phyloP scores from a whole-genome alignment of 169 alveolate genomes.

The Amoebophrya sp. region DNA sequence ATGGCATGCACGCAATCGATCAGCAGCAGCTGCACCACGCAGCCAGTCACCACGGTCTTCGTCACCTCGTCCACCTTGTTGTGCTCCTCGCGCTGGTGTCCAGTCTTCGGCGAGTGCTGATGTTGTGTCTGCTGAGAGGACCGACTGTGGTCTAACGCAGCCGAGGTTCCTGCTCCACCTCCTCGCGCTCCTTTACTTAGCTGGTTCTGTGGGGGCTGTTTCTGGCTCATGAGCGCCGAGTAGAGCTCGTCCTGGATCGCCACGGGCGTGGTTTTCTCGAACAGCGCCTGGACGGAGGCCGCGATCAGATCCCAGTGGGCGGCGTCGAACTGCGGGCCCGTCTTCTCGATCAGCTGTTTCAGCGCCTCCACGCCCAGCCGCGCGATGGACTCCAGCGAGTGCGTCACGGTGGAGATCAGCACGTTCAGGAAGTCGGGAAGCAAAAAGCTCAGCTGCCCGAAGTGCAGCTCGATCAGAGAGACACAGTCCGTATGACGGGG shows the following conservation, averaged over 20 bases:
- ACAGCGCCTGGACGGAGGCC: neutral
- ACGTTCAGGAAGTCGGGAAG: neutral
- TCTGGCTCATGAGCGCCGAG: neutral
- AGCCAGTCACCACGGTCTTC: neutral
- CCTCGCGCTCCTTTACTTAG: too few relatives aligned
- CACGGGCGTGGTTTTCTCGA: neutral
- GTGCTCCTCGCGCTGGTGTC: neutral
- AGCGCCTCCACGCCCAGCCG: neutral
- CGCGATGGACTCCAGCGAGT: neutral
- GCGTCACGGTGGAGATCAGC: neutral
- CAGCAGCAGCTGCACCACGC: constrained; percentile 14
- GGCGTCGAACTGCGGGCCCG: neutral
- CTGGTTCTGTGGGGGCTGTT: too few relatives aligned
- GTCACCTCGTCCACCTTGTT: neutral
- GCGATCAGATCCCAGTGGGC: neutral
- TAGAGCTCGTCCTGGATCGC: neutral
- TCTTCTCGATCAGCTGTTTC: neutral
- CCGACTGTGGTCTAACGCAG: neutral
- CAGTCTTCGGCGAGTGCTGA: too few relatives aligned
- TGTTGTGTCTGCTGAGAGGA: neutral
- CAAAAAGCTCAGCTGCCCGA: neutral
- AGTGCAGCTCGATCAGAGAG: neutral
- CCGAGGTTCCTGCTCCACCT: too few relatives aligned
- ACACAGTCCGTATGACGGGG: too few relatives aligned
- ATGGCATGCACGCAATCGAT: neutral